Percentiles rank a stretch among this genome's conserved stretches.
phyloP scores from a whole-genome alignment of 2,329 filamentous ascomycete genomes.

The Sporothrix luriei region DNA sequence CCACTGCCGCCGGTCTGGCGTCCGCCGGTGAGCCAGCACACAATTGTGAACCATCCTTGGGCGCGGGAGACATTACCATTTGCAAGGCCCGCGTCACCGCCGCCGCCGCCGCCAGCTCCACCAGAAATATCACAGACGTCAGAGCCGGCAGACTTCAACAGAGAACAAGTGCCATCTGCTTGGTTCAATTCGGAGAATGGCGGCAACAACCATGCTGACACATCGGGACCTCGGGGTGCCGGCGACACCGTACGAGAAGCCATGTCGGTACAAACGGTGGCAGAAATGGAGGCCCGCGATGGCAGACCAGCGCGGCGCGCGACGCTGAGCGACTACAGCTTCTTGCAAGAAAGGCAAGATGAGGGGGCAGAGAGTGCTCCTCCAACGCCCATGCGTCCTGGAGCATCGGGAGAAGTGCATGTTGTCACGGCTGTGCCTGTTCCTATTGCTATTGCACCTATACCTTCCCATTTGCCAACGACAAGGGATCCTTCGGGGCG shows the following conservation, averaged over 20 bases:
- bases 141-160: not conserved
- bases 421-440: not conserved
- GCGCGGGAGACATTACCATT: constrained; percentile 19
- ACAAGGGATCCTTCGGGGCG: not conserved
- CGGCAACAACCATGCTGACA: not conserved
- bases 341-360: constrained; percentile 27
- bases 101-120: not conserved
- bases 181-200: too few species aligned
- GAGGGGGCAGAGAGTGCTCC: not conserved
- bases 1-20: constrained; percentile 30
- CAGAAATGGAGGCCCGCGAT: constrained; percentile 32
- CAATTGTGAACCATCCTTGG: constrained; percentile 32
- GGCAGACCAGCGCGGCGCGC: constrained; percentile 30
- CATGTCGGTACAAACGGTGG: not conserved
- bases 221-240: not conserved
- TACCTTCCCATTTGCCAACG: too few species aligned
- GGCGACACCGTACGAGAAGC: too few species aligned
- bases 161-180: not conserved
- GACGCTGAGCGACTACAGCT: constrained; percentile 34
- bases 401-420: not conserved
- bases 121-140: not conserved
- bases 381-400: not conserved
- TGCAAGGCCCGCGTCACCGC: not conserved
- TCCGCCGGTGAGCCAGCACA: constrained; percentile 36
- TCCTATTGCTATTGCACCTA: not conserved